Base-by-base conservation (phyloP, 257 asterid genomes). In the Nicotiana undulata region DNA sequence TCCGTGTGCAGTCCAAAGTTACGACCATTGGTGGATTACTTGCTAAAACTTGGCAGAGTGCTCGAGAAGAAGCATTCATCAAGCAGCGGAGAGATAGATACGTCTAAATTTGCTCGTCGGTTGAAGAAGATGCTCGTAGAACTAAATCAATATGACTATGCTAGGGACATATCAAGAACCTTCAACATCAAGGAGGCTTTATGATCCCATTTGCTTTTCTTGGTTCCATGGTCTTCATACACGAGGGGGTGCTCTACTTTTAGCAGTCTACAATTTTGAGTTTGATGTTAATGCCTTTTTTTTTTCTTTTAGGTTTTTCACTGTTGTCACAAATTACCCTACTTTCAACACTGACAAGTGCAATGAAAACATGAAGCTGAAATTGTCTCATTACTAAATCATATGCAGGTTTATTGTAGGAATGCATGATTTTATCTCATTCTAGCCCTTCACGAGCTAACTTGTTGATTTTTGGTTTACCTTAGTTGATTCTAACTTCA, bases 151-250 rank as follows among this genome's bases (percentile, higher is more conserved):
- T 96, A 93, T 18, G 98, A 96, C 66, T 91, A 93, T 20, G 98
- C 98, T 1, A 87, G 98, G 83, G 84, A 83, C 1, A 84, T 96
- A 53, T 88, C 91, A 3, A 87, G 93, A 86, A 92, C 93, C 17
- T 96, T 96, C 76, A 92, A 88, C 86, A 93, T 96, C 85, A 94
- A 92, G 88, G 99, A 96, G 88, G 99, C 99, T 9, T 92, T 96
- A 15, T 96, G 85, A 89, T 80, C 37, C 56, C 52, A 56, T 11
- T 56, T 26, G 17, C 4, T 15, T 9, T 24, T 18, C 52, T 20
- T 59, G 49, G 82, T 63, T 12, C 63, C 74, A 7, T 64, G 2
- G 40, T 63, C 20, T 28, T 28, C 9, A 63, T 5, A 63, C 15
- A 26, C 0, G 49, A 17, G 26, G 4, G 70, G 68, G 3, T 63